Evolutionary conservation across 2,329 filamentous ascomycete genomes (phyloP), one percentile per base, ranked within the genome.

Genomic region (Colletotrichum lentis): DNA sequence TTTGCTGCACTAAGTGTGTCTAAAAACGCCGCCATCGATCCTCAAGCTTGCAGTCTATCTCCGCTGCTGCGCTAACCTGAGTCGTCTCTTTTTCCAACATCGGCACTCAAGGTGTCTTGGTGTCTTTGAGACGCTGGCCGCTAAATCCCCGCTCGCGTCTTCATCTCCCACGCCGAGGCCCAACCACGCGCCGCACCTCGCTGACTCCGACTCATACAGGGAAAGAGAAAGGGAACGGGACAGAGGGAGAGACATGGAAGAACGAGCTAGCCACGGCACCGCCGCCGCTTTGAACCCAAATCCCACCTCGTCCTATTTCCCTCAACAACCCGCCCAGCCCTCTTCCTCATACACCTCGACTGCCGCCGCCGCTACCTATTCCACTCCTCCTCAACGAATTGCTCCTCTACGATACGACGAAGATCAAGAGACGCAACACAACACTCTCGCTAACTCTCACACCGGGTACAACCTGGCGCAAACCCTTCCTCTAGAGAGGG

Each of bases 371-470:
- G 16, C 49, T 43, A 35, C 57, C 7, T 47, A 62, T 22, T 60
- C 22, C 41, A n/a, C n/a, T 16, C 47, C 49, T 46, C 20, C 43
- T 27, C 46, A 24, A 22, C 27, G 49, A 22, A 11, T 46, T 24
- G 37, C 43, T 24, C 43, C 61, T 56, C 20, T 57, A 27, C 52
- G 12, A 37, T 44, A 58, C 61, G 49, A 58, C 43, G 39, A 69
- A 44, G 69, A 70, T 22, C 53, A 69, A 58, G 61, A 67, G 27
- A 70, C 71, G 14, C 67, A 62, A 16, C 57, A 67, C 46, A 72
- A 73, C 60, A 72, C 73, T 27, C 35, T 71, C 18, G 70, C 71
- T 39, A 73, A 73, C 59, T 66, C 72, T 7, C 43, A 70, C 35
- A 41, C 22, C 22, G 46, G n/a, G 16, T 54, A 59, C 31, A 35